Evolutionary conservation across 345 rosid genomes (phyloP), one percentile per base, ranked within the genome.

Genomic region (Passiflora organensis): DNA sequence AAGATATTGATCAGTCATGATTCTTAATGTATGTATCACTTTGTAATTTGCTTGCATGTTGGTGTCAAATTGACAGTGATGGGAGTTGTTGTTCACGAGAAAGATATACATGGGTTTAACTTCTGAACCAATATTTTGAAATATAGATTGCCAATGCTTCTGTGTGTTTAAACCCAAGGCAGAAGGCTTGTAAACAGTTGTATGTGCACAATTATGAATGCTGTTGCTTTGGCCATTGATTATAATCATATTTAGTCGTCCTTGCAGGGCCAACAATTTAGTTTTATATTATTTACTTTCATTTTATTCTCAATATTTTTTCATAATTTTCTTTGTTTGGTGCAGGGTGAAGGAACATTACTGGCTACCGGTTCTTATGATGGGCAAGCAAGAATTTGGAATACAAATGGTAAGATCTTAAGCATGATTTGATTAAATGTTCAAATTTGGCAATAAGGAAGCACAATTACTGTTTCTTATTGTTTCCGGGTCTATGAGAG

Each of bases 351-450:
- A 41, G 96, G 96, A 24, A 86, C 94, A 52, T 76, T 84, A 63
- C 95, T 93, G 64, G 99, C 99, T 21, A 93, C 95, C 2, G 99
- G 96, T 63, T 93, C 99, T 36, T 93, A 83, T 70, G 96, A 93
- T 70, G 95, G 96, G 56, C 99, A 89, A 72, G 95, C 96, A 20
- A 86, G 99, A 78, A 82, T 93, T 51, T 93, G 96, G 96, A 77
- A 64, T 59, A 71, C 80, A 58, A 80, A 70, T 70, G 99, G 96
- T 88, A 74, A 68, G 83, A 47, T 69, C 50, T 19, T 48, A 37
- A 11, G 6, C 39, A 34, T 21, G 16, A 14, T 23, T 49, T 43
- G 34, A 38, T 58, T 51, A 24, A 4, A 28, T 28, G 34, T 28
- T 8, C 3, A 8, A 28, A 28, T 28, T 3, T 8, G 8, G 8